Evolutionary conservation across 75 land plant species (phyloP), one percentile per base, ranked within the genome.

Genomic region (Sequoia sempervirens): DNA sequence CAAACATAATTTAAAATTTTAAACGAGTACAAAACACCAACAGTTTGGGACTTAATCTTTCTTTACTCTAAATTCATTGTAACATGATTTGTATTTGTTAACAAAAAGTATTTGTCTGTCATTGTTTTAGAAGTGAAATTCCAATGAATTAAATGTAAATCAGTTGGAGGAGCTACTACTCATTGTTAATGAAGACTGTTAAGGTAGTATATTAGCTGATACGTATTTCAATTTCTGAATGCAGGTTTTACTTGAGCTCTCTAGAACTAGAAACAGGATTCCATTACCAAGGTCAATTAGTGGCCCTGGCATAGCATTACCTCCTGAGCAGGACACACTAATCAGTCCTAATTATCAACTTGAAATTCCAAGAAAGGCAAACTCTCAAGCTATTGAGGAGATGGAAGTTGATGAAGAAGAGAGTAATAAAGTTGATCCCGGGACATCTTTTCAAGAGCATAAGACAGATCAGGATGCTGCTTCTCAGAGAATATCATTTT

Each of bases 241-340:
- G 74, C 93, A 97, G 99, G 90, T 90, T 11, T 82, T 97, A 41
- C 84, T 97, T 84, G 98, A 97, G 86, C 82, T 97, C 83, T 95
- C 99, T 13, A 89, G 94, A 81, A 91, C 64, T 79, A 86, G 96
- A 83, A 97, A 97, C 83, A 97, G 92, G 45, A 89, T 93, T 68
- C 99, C 99, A 12, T 86, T 97, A 82, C 99, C 99, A n/a, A 94
- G 88, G 84, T 80, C 93, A 15, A 91, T 94, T 73, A 86, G 88
- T 47, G 94, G 96, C 12, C 91, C 95, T 58, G 98, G 98, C 17
- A 92, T 97, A 3, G 91, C 96, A 14, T 89, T 96, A 61, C 99
- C 99, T 46, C 99, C 98, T 28, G 99, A 97, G 15, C 90, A 89
- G 83, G 98, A 97, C 79, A 96, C 95, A n/a, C 84, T 97, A 72